Base-by-base conservation (phyloP, 2,329 filamentous ascomycete genomes). In the Exophiala aquamarina region DNA sequence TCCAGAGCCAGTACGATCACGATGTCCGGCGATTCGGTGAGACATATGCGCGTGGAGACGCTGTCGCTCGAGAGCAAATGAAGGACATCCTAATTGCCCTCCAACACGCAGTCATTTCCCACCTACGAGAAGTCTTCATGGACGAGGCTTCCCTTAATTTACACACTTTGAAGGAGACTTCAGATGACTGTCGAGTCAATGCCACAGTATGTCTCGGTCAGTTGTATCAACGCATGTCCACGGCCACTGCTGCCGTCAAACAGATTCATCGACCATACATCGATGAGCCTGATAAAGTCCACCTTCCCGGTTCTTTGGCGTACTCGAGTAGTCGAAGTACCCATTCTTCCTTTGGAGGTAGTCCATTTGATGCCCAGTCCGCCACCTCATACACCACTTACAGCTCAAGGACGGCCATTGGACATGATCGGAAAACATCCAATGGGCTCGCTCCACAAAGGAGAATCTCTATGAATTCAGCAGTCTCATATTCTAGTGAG, bases 11-110 rank as follows among this genome's bases (percentile, higher is more conserved):
- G 44, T 70, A 67, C 56, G 63, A 69, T 6, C 55, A 53, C 8
- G 61, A 66, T 29, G 54, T 59, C 20, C 53, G 55, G 32, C 59
- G 60, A 10, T 63, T 69, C 41, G 67, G 68, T 19, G 55, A 61
- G 20, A 56, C 54, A 14, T 70, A 66, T 49, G 63, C 62, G 15
- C 49, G 54, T 11, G 68, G 68, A 7, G 68, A 70, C 47, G 51
- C 57, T 18, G 58, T 60, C 18, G 63, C 66, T 11, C 60, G 64
- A 4, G 66, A 69, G 38, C 58, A 63, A 28, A 60, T 70, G 52
- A 68, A 67, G 47, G 63, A 67, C 39, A 64, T 70, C 19, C 57
- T 68, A 14, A 67, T 65, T 38, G 60, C 59, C 14, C 52, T 70
- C 2, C 66, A 70, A 47, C 47, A 60, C 18, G 59, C 57, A 1